Base-by-base conservation (phyloP, 306 rosid genomes). In the Ormosia semicastrata region DNA sequence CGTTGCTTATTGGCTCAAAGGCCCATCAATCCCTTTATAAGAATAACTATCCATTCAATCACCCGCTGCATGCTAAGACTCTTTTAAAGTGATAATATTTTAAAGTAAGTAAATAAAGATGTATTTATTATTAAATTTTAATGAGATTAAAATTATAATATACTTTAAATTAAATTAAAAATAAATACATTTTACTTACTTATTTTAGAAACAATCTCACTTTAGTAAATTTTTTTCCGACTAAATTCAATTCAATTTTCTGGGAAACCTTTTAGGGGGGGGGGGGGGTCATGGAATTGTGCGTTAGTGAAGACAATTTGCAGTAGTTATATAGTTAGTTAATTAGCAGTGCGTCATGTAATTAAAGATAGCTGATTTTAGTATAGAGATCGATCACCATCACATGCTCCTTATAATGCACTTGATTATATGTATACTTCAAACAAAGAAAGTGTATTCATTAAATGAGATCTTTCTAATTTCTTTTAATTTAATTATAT, bases 21-120 rank as follows among this genome's bases (percentile, higher is more conserved):
- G 17, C 78, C 71, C 88, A 71, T 71, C 67, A 62, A 71, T 88
- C 65, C 85, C 76, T 90, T 50, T 74, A 82, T 67, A 84, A 49
- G 32, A 83, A 39, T 40, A 80, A 50, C 32, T 72, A 76, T 40
- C 80, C 91, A 32, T 89, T 84, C 37, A 62, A 82, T 15, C 87
- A 90, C 65, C 93, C 4, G 86, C 92, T 34, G 85, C 92, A 83
- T 90, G 91, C 83, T 92, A 24, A 24, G 24, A 24, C 24, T 24
- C 0, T 24, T 24, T 24, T 24, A 24, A 24, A 24, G 24, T 24
- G 24, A 24, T 24, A 24, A 0, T 24, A 24, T 24, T 24, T 24
- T 24, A 24, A 24, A 24, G 0, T 24, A 1, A 24, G 24, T 24
- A 24, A 24, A 24, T 24, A 24, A 24, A 1, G 1, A 1, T 24